These are phyloP conservation scores for Phytophthora foliorum DNA, from an alignment of 352 stramenopile species.

Conservation along the genomic window DNA sequence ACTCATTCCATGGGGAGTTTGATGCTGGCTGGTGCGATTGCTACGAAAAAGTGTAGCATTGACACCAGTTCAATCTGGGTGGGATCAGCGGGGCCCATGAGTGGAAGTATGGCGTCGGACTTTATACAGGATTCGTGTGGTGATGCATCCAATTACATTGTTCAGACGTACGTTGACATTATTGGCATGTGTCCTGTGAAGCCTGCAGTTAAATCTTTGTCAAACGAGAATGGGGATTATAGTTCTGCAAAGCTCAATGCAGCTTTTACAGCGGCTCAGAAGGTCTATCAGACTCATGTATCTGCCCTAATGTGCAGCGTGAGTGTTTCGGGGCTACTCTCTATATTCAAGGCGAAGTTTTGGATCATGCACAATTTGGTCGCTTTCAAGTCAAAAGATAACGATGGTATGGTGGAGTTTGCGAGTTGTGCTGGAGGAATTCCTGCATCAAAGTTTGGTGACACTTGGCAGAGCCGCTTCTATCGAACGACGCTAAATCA, in stretches of 20 bases:
- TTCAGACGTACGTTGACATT: slow-evolving; percentile 7
- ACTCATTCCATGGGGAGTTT: slow-evolving; percentile 23
- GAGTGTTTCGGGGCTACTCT: slow-evolving; percentile 29
- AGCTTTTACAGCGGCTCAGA: slow-evolving; percentile 26
- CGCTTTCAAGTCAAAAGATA: slow-evolving; percentile 24
- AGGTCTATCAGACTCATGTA: slow-evolving; percentile 29
- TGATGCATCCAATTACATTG: neutral
- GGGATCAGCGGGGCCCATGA: slow-evolving; percentile 22
- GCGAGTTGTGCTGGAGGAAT: slow-evolving; percentile 29
- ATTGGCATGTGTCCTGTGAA: slow-evolving; percentile 10
- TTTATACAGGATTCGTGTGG: slow-evolving; percentile 16
- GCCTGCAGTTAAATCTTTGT: slow-evolving; percentile 18
- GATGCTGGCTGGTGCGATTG: slow-evolving; percentile 27
- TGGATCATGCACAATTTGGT: slow-evolving; percentile 20
- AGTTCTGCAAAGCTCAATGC: slow-evolving; percentile 7
- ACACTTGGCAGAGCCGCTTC: slow-evolving; percentile 11
- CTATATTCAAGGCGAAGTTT: slow-evolving; percentile 16
- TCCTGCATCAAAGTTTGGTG: slow-evolving; percentile 4
- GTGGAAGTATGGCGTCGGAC: slow-evolving; percentile 23
- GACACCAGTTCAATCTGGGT: slow-evolving; percentile 34
- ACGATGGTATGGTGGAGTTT: slow-evolving; percentile 40
- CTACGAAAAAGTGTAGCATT: slow-evolving; percentile 18
- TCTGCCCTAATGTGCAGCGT: slow-evolving; percentile 36
- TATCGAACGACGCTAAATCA: slow-evolving; percentile 47
- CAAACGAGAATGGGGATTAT: slow-evolving; percentile 27